Evolutionary conservation across 2,329 filamentous ascomycete genomes (phyloP).

Genomic region (Fusarium albosuccineum): DNA sequence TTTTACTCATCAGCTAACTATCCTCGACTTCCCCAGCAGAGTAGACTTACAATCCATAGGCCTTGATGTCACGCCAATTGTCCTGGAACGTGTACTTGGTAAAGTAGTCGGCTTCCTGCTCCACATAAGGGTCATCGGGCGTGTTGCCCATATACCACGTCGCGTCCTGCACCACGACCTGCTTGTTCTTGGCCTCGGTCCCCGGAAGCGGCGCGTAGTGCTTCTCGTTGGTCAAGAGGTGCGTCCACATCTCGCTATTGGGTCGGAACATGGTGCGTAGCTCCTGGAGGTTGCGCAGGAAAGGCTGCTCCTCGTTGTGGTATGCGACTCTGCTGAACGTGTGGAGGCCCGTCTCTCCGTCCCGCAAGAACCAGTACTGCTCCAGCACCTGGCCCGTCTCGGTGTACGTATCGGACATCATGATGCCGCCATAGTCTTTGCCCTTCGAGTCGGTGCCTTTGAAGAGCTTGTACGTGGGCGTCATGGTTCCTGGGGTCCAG

Average conservation of each 20-base stretch:
- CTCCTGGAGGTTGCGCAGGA: conserved; percentile 70
- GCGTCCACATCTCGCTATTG: conserved; percentile 71
- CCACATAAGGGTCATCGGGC: conserved; percentile 66
- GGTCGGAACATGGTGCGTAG: conserved; percentile 72
- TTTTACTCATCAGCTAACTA: conserved; percentile 20
- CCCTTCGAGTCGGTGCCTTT: conserved; percentile 62
- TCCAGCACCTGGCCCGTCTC: conserved; percentile 70
- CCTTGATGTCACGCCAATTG: conserved; percentile 68
- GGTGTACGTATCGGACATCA: conserved; percentile 70
- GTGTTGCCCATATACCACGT: conserved; percentile 72
- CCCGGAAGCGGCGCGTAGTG: conserved; percentile 65
- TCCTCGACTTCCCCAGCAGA: fast-evolving
- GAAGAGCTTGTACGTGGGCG: conserved; percentile 59
- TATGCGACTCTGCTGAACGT: conserved; percentile 72
- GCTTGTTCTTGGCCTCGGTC: conserved; percentile 49
- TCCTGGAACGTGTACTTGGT: conserved; percentile 75
- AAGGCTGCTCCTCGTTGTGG: conserved; percentile 67
- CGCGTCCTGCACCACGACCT: conserved; percentile 71
- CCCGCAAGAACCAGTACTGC: conserved; percentile 74
- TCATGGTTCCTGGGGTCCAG: conserved; percentile 68
- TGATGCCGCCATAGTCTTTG: conserved; percentile 68
- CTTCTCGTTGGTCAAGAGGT: conserved; percentile 69
- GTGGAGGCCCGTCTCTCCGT: conserved; percentile 73
- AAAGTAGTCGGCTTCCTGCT: conserved; percentile 70
- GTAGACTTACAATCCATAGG: conserved; percentile 62